These are phyloP conservation scores for Fusarium sp. DNA, from an alignment of 2,329 filamentous ascomycete genomes.

Conservation along the genomic window DNA sequence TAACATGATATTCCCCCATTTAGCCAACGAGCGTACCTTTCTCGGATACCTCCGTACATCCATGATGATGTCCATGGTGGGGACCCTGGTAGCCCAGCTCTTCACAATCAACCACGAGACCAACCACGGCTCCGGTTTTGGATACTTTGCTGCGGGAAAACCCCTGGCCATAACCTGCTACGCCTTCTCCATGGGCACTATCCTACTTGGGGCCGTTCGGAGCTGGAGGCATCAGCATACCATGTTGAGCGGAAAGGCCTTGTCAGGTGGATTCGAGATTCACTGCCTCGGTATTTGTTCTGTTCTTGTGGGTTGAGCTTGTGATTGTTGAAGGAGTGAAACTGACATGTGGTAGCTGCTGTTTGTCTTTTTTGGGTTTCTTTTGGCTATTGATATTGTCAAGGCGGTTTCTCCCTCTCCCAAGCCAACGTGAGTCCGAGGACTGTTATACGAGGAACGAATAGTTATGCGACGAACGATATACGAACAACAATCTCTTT, in stretches of 20 bases:
- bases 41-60: slow-evolving; percentile 80
- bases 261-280: slow-evolving; percentile 49
- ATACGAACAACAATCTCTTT: background rate
- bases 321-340: background rate
- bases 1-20: slow-evolving; percentile 1
- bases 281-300: slow-evolving; percentile 36
- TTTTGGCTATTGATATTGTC: slow-evolving; percentile 38
- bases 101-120: slow-evolving; percentile 63
- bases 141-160: slow-evolving; percentile 70
- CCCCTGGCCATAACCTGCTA: slow-evolving; percentile 64
- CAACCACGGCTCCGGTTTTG: slow-evolving; percentile 56
- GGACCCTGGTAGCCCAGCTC: slow-evolving; percentile 74
- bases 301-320: slow-evolving; percentile 27
- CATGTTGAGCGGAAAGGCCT: slow-evolving; percentile 46
- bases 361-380: slow-evolving; percentile 39
- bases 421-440: background rate
- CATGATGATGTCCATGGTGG: slow-evolving; percentile 74
- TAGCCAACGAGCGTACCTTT: slow-evolving; percentile 81
- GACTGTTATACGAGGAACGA: background rate
- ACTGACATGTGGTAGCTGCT: slow-evolving; percentile 35
- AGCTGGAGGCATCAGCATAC: slow-evolving; percentile 48
- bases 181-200: slow-evolving; percentile 52
- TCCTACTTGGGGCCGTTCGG: slow-evolving; percentile 47
- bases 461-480: background rate
- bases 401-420: slow-evolving; percentile 5